Percentiles rank a stretch among this genome's conserved stretches.
These are phyloP conservation scores for Filosporella fistucella DNA, from an alignment of 495 filamentous ascomycete genomes.

Conservation along the genomic window DNA sequence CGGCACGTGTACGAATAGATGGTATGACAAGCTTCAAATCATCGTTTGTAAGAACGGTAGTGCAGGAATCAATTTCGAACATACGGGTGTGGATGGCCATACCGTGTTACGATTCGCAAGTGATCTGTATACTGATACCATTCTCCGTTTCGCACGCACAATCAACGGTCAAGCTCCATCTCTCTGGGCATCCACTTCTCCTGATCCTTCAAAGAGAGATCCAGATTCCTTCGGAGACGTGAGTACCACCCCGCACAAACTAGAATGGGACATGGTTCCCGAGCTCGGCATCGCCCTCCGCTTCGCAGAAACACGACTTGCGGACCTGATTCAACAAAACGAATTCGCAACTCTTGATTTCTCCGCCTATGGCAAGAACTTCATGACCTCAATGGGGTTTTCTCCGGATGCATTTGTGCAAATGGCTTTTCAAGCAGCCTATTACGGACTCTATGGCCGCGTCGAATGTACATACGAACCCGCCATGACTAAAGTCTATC, in stretches of 20 bases:
- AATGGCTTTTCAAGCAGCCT: constrained; percentile 98
- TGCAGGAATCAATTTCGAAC: constrained; percentile 98
- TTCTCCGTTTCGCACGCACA: constrained; percentile 89
- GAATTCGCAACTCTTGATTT: constrained; percentile 95
- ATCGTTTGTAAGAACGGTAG: constrained; percentile 99
- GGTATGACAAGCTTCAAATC: constrained; percentile 99
- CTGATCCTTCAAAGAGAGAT: constrained; percentile 91
- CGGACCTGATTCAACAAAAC: constrained; percentile 93
- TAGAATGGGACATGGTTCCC: constrained; percentile 97
- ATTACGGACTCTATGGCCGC: constrained; percentile 94
- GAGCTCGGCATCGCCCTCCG: constrained; percentile 87
- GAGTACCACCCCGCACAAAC: constrained; percentile 87
- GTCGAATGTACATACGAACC: constrained; percentile 96
- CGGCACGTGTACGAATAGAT: constrained; percentile 95
- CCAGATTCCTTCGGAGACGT: constrained; percentile 93
- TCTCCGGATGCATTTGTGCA: constrained; percentile 97
- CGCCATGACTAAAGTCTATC: constrained; percentile 92
- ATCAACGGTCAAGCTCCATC: constrained; percentile 94
- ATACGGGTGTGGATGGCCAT: constrained; percentile 96
- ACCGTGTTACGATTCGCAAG: constrained; percentile 94
- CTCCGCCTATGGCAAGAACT: constrained; percentile 86
- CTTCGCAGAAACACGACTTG: constrained; percentile 91
- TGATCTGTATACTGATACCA: constrained; percentile 96
- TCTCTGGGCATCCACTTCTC: constrained; percentile 85
- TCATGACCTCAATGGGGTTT: constrained; percentile 94